Conservation (phyloP, 2,329 filamentous ascomycete genomes). For the Lecanosticta acicola region DNA sequence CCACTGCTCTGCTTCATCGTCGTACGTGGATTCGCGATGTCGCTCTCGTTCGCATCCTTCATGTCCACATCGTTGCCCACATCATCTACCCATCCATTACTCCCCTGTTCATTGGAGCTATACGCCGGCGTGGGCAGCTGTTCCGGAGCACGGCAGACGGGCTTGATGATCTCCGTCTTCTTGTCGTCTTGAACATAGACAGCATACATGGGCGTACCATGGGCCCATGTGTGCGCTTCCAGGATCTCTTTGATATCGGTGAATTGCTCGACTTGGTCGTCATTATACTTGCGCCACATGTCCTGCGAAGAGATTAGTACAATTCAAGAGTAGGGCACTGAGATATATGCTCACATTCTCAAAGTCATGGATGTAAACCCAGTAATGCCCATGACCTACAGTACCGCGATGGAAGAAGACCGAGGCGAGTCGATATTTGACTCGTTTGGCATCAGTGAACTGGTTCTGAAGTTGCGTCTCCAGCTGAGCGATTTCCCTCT, state of each 20-base stretch:
- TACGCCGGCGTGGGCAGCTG: conserved; percentile 3
- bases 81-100: not conserved
- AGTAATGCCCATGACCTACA: conserved; percentile 71
- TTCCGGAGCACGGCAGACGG: conserved; percentile 31
- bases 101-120: not conserved
- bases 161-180: conserved; percentile 54
- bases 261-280: conserved; percentile 68
- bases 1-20: not conserved
- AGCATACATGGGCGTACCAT: conserved; percentile 74
- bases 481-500: conserved; percentile 41
- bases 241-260: conserved; percentile 56
- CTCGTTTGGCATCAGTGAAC: conserved; percentile 58
- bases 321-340: not conserved
- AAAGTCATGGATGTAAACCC: conserved; percentile 94
- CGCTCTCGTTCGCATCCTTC: not conserved
- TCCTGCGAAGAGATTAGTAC: too few species aligned
- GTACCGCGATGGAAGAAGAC: conserved; percentile 85
- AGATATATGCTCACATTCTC: conserved; percentile 40
- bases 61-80: not conserved
- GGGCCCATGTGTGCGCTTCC: conserved; percentile 53
- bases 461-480: conserved; percentile 49
- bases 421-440: conserved; percentile 79
- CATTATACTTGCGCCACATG: conserved; percentile 92
- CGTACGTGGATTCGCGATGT: conserved; percentile 1
- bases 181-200: conserved; percentile 71